Percentiles rank a stretch among this genome's conserved stretches.
Evolutionary conservation across 495 filamentous ascomycete genomes (phyloP).

Genomic region (Aspergillus indologenus): DNA sequence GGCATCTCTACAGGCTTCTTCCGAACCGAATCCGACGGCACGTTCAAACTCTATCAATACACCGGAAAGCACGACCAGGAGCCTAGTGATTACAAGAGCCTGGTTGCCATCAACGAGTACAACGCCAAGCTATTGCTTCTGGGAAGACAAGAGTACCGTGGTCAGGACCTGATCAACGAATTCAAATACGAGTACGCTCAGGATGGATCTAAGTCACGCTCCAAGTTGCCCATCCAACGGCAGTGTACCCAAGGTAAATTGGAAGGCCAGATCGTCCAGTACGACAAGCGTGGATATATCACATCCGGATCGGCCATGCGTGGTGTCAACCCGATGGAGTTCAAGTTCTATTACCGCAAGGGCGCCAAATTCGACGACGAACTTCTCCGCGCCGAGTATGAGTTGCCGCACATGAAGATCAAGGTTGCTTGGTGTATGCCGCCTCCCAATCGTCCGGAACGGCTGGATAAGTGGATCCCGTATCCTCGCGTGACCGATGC

Average conservation of each 20-base stretch:
- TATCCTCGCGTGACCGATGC: conserved; percentile 55
- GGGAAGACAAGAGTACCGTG: conserved; percentile 43
- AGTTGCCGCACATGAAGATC: conserved; percentile 49
- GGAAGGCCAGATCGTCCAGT: conserved; percentile 45
- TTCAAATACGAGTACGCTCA: conserved; percentile 49
- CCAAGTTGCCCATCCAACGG: conserved; percentile 43
- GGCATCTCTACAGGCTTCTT: conserved; percentile 40
- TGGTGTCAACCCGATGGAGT: conserved; percentile 49
- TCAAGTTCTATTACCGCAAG: conserved; percentile 56
- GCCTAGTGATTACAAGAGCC: conserved; percentile 34
- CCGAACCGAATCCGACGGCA: conserved; percentile 31
- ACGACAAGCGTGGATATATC: conserved; percentile 52
- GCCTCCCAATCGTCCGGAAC: conserved; percentile 46
- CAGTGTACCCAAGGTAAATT: conserved; percentile 45
- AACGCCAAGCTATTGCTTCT: conserved; percentile 41
- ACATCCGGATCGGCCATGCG: conserved; percentile 50
- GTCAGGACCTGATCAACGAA: conserved; percentile 41
- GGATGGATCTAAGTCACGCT: conserved; percentile 1
- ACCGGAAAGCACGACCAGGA: conserved; percentile 39
- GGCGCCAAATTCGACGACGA: conserved; percentile 53
- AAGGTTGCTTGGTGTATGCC: conserved; percentile 56
- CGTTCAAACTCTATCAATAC: conserved; percentile 44
- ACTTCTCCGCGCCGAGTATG: conserved; percentile 54
- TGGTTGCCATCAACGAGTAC: conserved; percentile 48
- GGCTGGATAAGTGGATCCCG: conserved; percentile 57